Base-by-base conservation (phyloP, 2,329 filamentous ascomycete species). In the Camptophora hylomeconis region DNA sequence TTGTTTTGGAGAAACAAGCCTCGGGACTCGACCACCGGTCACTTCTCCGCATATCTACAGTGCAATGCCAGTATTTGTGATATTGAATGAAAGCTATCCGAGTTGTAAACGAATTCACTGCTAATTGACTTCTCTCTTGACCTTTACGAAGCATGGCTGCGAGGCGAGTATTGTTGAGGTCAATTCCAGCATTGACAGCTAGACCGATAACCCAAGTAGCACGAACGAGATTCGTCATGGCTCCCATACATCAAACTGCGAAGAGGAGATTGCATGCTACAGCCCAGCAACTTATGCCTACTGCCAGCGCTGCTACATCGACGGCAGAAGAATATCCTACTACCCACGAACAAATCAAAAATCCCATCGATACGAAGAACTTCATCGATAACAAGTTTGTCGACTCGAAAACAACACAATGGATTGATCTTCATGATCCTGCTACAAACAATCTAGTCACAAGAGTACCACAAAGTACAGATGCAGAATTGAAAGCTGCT, bases 391-490 rank as follows among this genome's bases (percentile, higher is more conserved):
- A 76, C 50, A 50, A 70, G 38, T 74, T 75, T 47, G 56, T 69
- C 10, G 38, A 63, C 4, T 75, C 72, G 5, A 57, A 68, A 39
- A 62, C 72, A 6, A 57, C 63, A 2, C 60, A 65, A 48, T 76
- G 72, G 72, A 72, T 76, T 45, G 69, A 75, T 33, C 56, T 76
- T 30, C 56, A 72, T 45, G 72, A 76, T 42, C 72, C 72, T 2
- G 71, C 72, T 8, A 76, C 72, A 38, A 76, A 75, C 58, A 72
- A 75, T 44, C 57, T 76, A 37, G 69, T 76, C 28, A 76, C 72
- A 18, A 64, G 71, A 21, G 70, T 76, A 7, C 72, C 72, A 10
- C 71, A 76, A 50, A 69, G 64, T 48, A 76, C 72, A n/a, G 64
- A 72, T 52, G 69, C 58, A 42, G 72, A 76, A 54, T 58, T 76